Evolutionary conservation across 768 basidiomycete genomes (phyloP).

Genomic region (Tricholomella constricta): DNA sequence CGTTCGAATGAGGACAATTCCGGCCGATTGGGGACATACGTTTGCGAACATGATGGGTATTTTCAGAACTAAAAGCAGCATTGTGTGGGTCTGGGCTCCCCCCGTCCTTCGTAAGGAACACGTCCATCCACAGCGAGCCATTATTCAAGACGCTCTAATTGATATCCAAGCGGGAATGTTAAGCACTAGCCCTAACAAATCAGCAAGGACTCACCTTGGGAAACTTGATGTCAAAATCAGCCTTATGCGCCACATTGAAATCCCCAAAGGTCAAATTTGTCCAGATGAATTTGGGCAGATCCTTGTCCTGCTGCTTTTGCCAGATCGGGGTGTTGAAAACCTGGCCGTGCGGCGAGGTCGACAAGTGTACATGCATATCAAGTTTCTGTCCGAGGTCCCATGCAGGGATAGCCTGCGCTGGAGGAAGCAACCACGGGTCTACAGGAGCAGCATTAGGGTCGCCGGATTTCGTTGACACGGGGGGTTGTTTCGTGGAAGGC

Average conservation of each 20-base stretch:
- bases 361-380: conserved; percentile 73
- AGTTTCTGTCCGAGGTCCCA: conserved; percentile 65
- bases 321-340: conserved; percentile 54
- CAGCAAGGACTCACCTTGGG: conserved; percentile 54
- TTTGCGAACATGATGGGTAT: conserved; percentile 75
- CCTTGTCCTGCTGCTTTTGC: conserved; percentile 47
- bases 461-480: conserved; percentile 6
- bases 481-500: neutral
- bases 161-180: neutral
- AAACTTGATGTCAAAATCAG: conserved; percentile 61
- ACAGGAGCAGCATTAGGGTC: conserved; percentile 29
- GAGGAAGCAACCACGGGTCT: conserved; percentile 55
- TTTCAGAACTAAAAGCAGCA: conserved; percentile 49
- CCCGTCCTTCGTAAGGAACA: conserved; percentile 70
- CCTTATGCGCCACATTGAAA: conserved; percentile 61
- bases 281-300: conserved; percentile 74
- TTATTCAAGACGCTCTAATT: conserved; percentile 78
- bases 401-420: conserved; percentile 51
- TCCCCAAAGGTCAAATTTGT: conserved; percentile 77
- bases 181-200: conserved; percentile 2
- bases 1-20: neutral
- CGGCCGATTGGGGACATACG: conserved; percentile 44
- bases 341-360: conserved; percentile 63
- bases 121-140: conserved; percentile 81
- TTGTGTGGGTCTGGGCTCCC: conserved; percentile 65